Base-by-base conservation (phyloP, 805 yeast genomes). In the Metschnikowia vanudenii region DNA sequence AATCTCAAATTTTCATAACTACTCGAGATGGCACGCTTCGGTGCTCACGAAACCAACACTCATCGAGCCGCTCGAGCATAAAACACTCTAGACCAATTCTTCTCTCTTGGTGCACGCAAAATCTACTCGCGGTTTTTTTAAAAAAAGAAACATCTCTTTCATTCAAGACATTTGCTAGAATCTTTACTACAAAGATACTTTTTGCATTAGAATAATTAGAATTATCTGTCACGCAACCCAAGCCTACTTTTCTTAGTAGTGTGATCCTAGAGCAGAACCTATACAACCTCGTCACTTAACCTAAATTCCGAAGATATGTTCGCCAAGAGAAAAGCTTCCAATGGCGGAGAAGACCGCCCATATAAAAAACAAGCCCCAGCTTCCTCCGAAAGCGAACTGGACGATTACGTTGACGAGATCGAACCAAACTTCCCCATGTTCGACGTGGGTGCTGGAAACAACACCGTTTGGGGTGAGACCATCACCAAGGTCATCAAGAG, bases 401-500 rank as follows among this genome's bases (percentile, higher is more conserved):
- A 48, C 20, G 34, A 39, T 37, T 49, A 45, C 19, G 44, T 42
- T 7, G 50, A 45, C 11, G 41, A 43, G 37, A 29, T 31, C 26
- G 50, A 46, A 19, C 33, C 45, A 8, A 22, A 44, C 14, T 34
- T 32, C 20, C 54, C 55, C 1, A 36, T 52, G 2, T 46, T 56
- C 37, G 59, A 50, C 20, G 47, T 41, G 20, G 43, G 49, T 16
- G 49, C 59, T 10, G 45, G 54, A n/a, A 58, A 54, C 47, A 64
- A 38, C 36, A 44, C 53, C 24, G 46, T 39, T 55, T 90, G 97
- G 97, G 91, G 85, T 59, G 70, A 72, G 32, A 87, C 96, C 0
- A 88, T 90, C 41, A 82, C 88, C 39, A 76, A 76, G 43, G 96
- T 90, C 3, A 95, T 90, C 32, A 80, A 83, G 51, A 80, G 88